Base-by-base conservation (phyloP, 1,284 basidiomycete genomes). In the Apiotrichum domesticum region DNA sequence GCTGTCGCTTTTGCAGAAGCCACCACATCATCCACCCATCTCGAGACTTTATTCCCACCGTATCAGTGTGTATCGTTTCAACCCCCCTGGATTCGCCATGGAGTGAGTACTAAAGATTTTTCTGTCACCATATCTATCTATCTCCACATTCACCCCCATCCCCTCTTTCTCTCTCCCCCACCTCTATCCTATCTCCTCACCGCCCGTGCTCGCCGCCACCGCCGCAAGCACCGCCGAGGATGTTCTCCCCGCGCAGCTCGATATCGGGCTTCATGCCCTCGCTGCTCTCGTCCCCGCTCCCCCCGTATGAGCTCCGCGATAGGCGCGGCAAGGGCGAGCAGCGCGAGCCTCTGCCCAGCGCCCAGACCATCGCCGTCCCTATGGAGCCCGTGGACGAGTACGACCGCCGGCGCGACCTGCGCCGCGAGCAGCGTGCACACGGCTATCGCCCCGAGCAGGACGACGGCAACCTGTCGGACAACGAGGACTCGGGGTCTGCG, bases 41-140 rank as follows among this genome's bases (percentile, higher is more conserved):
- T 21, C 21, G 21, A 21, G 21, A 21, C 37, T 13, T 39, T 39
- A 13, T 39, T 39, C 37, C 13, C 37, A 39, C 37, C 37, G 37
- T 13, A 39, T 39, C 37, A 39, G 13, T 13, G 8, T 8, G 7
- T 39, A 39, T 39, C 37, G 37, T 39, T 13, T 13, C 10, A 42
- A 15, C 35, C 11, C 3, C 40, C 51, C 51, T 52, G 42, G 43
- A 52, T 41, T 46, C 44, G 14, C 43, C 42, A 55, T 55, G 46
- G 53, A 55, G 53, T 55, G 53, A 55, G 53, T 55, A 2, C 13
- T 39, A 8, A 39, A 7, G 8, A 39, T 39, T 39, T 39, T 39
- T 21, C 32, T 46, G 3, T 46, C 35, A 29, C 40, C 15, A 49
- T 11, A n/a, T 15, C 37, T 37, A 13, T n/a, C 39, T 42, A 5